Conservation (phyloP, 768 basidiomycete species). For the Xerocomus brunneocitrinus region DNA sequence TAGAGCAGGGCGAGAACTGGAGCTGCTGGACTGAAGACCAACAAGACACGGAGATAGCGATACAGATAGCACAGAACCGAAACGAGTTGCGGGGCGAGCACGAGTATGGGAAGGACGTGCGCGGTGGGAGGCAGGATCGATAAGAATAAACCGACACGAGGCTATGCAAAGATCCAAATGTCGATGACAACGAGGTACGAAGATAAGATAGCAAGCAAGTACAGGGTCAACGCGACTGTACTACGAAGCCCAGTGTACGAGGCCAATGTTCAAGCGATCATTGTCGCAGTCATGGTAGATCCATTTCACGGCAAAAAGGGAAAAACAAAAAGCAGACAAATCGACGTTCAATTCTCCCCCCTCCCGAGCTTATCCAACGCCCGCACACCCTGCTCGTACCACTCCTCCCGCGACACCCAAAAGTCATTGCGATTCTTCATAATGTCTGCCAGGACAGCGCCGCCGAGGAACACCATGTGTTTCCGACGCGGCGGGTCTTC, state of each 20-base stretch:
- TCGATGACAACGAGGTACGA: too few relatives aligned
- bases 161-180: too few relatives aligned
- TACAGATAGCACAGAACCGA: not conserved
- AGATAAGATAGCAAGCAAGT: too few relatives aligned
- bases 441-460: constrained; percentile 95
- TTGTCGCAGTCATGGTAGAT: too few relatives aligned
- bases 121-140: too few relatives aligned
- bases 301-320: too few relatives aligned
- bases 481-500: constrained; percentile 98
- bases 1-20: not conserved
- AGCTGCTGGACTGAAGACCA: not conserved
- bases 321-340: not conserved
- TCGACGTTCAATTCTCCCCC: constrained; percentile 39
- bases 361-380: constrained; percentile 85
- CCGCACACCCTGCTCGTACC: constrained; percentile 84
- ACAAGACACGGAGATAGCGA: not conserved
- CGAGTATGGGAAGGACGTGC: too few relatives aligned
- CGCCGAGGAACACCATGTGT: constrained; percentile 99
- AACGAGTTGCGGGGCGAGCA: too few relatives aligned
- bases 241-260: too few relatives aligned
- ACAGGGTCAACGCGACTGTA: too few relatives aligned
- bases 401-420: constrained; percentile 92
- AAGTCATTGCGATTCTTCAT: constrained; percentile 95
- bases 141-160: too few relatives aligned
- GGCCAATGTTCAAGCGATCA: too few relatives aligned